phyloP scores from a whole-genome alignment of 371 early-diverging fungal genomes.

The Lichtheimia corymbifera region DNA sequence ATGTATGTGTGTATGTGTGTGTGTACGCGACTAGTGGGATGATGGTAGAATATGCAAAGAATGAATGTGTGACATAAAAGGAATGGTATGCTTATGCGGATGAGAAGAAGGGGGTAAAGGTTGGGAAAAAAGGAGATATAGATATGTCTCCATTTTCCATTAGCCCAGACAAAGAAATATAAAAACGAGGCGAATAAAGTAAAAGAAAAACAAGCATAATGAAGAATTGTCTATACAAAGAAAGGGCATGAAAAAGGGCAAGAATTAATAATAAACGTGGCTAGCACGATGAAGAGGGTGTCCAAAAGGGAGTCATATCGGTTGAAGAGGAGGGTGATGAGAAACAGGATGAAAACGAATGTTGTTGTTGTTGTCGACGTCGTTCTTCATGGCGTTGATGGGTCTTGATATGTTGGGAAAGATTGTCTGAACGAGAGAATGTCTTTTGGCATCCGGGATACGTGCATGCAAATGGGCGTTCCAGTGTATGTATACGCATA shows the following conservation, averaged over 20 bases:
- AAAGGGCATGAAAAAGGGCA: conserved; percentile 2
- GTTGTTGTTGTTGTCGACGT: conserved; percentile 21
- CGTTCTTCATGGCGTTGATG: conserved; percentile 50
- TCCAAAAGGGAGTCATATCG: background rate
- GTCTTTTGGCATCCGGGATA: conserved; percentile 69
- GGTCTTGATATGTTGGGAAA: conserved; percentile 64
- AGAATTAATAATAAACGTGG: too few species aligned
- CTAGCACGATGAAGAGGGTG: too few species aligned
- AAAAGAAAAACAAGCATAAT: conserved; percentile 6
- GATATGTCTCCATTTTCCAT: background rate
- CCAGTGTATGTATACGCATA: conserved; percentile 83
- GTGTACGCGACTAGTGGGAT: background rate
- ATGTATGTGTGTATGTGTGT: conserved; percentile 1
- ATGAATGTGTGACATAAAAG: conserved; percentile 6
- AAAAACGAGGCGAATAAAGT: conserved; percentile 4
- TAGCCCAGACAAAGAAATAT: conserved; percentile 3
- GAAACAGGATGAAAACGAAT: conserved; percentile 8
- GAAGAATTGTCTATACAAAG: conserved; percentile 1
- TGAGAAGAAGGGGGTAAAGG: background rate
- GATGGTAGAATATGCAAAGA: background rate
- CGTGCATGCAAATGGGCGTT: conserved; percentile 71
- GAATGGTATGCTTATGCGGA: conserved; percentile 2
- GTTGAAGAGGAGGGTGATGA: conserved; percentile 2
- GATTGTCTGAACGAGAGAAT: conserved; percentile 79
- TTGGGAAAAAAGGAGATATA: background rate